Base-by-base conservation (phyloP, 139 green algal species). In the Coelastrella sp. region DNA sequence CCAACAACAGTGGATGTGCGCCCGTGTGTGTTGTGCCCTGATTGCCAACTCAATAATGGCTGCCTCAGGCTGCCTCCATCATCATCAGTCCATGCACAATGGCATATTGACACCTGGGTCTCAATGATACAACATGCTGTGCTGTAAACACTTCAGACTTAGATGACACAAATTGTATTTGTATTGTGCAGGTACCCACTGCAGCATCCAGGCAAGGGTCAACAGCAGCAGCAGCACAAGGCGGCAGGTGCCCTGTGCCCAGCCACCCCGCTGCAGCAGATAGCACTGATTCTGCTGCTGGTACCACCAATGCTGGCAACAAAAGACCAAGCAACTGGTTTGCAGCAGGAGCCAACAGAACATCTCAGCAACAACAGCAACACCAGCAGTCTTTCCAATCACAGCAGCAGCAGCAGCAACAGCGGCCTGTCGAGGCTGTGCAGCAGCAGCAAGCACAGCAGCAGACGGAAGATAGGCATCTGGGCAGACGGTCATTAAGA, bases 341-440 rank as follows among this genome's bases (percentile, higher is more conserved):
- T 14, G 32, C 32, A 16, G 83, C 66, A 81, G 58, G 56, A 3
- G 22, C 77, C 7, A 88, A 47, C 32, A 85, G 20, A 71, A 20
- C 82, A 61, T 32, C 19, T 17, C 82, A 88, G 82, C 64, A 47
- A 78, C 82, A 88, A 61, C 82, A 87, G 60, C 59, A 75, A 20
- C 47, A 23, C 5, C 32, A 57, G 57, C 65, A 88, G 20, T 2
- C 61, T 13, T 16, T 22, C 2, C 23, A 81, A 59, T 59, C 75
- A 60, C 59, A 23, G 20, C 32, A 57, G 57, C 65, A 88, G 20
- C 23, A 77, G 16, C 83, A 80, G 23, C 65, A 80, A 5, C 61
- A 61, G 64, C 11, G 68, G 77, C 77, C 22, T 4, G 54, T 23
- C 7, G 2, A 11, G 11, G 2, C 73, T 47, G 13, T 20, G 19